Conservation (phyloP, 2,329 filamentous ascomycete genomes). For the Trichoderma breve region DNA sequence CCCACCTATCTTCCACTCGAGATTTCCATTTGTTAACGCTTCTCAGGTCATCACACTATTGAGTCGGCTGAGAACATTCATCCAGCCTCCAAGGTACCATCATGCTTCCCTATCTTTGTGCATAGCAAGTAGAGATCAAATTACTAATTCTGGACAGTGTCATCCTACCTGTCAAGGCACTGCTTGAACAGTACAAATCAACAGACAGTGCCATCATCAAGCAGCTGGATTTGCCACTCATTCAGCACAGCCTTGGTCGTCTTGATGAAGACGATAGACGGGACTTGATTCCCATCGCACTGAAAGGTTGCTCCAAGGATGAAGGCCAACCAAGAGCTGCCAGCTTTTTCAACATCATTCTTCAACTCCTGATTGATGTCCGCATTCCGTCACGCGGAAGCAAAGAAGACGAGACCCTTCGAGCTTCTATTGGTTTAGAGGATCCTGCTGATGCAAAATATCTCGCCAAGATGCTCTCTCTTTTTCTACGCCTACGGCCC, state of each 20-base stretch:
- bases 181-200: constrained; percentile 86
- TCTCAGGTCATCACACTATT: constrained; percentile 50
- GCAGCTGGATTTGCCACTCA: constrained; percentile 84
- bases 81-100: constrained; percentile 49
- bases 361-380: constrained; percentile 71
- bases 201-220: constrained; percentile 71
- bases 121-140: not conserved
- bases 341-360: constrained; percentile 76
- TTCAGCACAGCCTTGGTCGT: constrained; percentile 71
- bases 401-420: constrained; percentile 70
- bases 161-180: constrained; percentile 76
- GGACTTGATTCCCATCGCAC: constrained; percentile 62
- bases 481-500: constrained; percentile 57
- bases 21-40: not conserved
- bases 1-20: not conserved
- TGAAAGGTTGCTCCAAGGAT: constrained; percentile 35
- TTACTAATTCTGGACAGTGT: constrained; percentile 49
- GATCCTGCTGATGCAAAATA: constrained; percentile 68
- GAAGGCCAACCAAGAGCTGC: constrained; percentile 38
- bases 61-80: constrained; percentile 53
- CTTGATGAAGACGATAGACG: constrained; percentile 60
- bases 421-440: constrained; percentile 63
- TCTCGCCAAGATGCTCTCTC: constrained; percentile 71
- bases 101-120: not conserved
- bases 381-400: constrained; percentile 73